Percentiles rank a stretch among this genome's conserved stretches.
These are phyloP conservation scores for Neoboletus brunneissimus DNA, from an alignment of 768 basidiomycete genomes.

Conservation along the genomic window DNA sequence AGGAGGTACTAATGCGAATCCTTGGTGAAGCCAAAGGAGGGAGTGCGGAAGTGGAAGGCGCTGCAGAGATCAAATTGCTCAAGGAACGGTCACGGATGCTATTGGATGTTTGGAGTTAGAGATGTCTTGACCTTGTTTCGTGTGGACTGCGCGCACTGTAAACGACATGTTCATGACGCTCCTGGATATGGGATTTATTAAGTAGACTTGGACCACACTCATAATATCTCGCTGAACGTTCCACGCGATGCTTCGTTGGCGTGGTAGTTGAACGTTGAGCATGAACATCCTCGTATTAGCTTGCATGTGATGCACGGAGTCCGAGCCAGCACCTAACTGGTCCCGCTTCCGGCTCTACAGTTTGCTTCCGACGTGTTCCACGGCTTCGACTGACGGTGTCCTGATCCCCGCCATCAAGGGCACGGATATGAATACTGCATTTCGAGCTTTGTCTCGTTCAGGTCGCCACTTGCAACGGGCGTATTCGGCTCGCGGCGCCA, in stretches of 20 bases:
- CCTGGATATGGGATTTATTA: conserved; percentile 12
- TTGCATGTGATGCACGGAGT: not conserved
- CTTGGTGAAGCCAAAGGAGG: conserved; percentile 95
- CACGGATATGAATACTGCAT: conserved; percentile 2
- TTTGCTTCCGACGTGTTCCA: not conserved
- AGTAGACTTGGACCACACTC: conserved; percentile 17
- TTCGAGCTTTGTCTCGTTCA: conserved; percentile 15
- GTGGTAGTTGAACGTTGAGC: not conserved
- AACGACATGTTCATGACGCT: conserved; percentile 8
- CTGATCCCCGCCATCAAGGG: conserved; percentile 9
- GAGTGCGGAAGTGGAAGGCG: conserved; percentile 80
- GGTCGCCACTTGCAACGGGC: conserved; percentile 1
- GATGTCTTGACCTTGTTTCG: not conserved
- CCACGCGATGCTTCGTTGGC: not conserved
- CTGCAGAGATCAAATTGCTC: conserved; percentile 87
- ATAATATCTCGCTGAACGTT: conserved; percentile 6
- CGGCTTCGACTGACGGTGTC: not conserved
- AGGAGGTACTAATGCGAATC: conserved; percentile 79
- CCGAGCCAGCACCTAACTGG: too few relatives aligned
- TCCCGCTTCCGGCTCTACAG: not conserved
- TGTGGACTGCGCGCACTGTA: not conserved
- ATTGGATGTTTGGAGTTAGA: conserved; percentile 86
- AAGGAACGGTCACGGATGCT: conserved; percentile 91
- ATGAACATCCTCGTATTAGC: not conserved
- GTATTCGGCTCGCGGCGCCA: conserved; percentile 6